These are phyloP conservation scores for Teunomyces panamensis DNA, from an alignment of 805 yeast species.

Conservation along the genomic window DNA sequence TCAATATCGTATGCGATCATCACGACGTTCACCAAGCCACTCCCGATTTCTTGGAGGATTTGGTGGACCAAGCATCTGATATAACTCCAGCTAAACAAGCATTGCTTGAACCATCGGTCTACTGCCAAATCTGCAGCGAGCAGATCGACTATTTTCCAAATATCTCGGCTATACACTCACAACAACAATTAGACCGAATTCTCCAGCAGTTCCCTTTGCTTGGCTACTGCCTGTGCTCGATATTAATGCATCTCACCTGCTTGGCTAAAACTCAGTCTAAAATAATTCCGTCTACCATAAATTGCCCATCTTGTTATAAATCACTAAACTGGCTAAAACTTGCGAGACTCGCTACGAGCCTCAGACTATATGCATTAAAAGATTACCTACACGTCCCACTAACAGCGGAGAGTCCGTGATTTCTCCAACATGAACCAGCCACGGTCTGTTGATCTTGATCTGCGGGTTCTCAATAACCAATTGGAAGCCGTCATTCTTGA, in stretches of 20 bases:
- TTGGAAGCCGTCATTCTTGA: not conserved
- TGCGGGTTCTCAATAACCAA: conserved; percentile 48
- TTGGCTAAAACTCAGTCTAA: conserved; percentile 18
- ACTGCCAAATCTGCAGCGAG: conserved; percentile 29
- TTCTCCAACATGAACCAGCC: conserved; percentile 39
- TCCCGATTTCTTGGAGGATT: not conserved
- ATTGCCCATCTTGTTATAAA: conserved; percentile 16
- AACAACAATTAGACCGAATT: conserved; percentile 4
- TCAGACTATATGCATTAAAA: conserved; percentile 17
- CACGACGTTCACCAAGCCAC: not conserved
- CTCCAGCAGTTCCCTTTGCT: conserved; percentile 25
- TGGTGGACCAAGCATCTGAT: conserved; percentile 7
- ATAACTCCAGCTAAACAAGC: conserved; percentile 13
- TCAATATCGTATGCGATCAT: not conserved
- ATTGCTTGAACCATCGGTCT: conserved; percentile 12
- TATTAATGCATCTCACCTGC: conserved; percentile 39
- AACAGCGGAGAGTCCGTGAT: not conserved
- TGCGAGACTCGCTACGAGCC: conserved; percentile 18
- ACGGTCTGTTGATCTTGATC: conserved; percentile 43
- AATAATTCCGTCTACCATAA: conserved; percentile 5
- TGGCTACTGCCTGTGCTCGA: conserved; percentile 37
- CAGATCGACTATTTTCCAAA: conserved; percentile 32
- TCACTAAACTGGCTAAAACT: conserved; percentile 17
- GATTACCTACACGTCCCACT: conserved; percentile 6
- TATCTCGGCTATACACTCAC: conserved; percentile 3